Evolutionary conservation across 1,139 yeast species (phyloP), one percentile per base, ranked within the genome.

Genomic region (Diutina sp.): DNA sequence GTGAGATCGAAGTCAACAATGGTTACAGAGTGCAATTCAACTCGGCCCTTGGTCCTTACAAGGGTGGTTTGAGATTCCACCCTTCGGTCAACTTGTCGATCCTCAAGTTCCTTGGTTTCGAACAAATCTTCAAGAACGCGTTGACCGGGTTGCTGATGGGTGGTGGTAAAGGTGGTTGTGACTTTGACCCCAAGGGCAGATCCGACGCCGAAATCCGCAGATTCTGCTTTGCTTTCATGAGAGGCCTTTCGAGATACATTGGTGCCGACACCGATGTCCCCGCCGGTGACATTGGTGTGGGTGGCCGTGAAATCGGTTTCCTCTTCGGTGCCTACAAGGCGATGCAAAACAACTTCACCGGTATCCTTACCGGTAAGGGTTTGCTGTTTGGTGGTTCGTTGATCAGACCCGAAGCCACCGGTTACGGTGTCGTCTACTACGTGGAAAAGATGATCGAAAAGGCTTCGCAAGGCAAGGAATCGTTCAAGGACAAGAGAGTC

Each of bases 91-190:
- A 90, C 77, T 82, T 93, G 68, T 90, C 97, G 58, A 88, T 93
- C 71, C 82, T 93, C 71, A 93, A 93, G 78, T 93, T 93, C 76
- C 82, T 93, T 69, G 99, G 98, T 69, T 93, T 89, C 72, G 99
- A 93, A 80, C 99, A 93, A 78, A 90, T 90, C 73, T 93, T 93
- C 83, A 93, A 93, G 83, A 93, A 93, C 71, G 98, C 99, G 57
- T 81, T 93, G 69, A 93, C 99, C 66, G 98, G 98, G 67, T 82
- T 91, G 67, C 83, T 86, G 82, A 90, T 93, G 88, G 99, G 99
- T 72, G 99, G 99, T 80, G 99, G 97, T 78, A 93, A 93, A 76
- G 99, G 99, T 83, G 99, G 99, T 73, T 81, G 96, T 62, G 97
- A 93, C 77, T 93, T 93, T 76, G 90, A 91, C 77, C 97, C 97